Evolutionary conservation across 1,284 basidiomycete genomes (phyloP).

Genomic region (Naganishia cerealis): DNA sequence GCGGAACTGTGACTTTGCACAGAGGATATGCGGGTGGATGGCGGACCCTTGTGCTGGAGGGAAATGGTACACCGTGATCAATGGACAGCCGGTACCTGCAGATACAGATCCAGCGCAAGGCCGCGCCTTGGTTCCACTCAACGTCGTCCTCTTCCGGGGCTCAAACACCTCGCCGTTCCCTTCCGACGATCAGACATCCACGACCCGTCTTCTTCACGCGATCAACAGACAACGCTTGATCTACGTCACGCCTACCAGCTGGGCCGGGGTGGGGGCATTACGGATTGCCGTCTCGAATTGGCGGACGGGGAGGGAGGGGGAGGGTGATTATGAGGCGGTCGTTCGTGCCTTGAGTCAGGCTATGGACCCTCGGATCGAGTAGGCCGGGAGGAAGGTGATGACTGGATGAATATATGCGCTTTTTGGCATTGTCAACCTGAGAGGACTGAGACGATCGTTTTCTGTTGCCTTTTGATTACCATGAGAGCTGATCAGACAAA

Average conservation of each 20-base stretch:
- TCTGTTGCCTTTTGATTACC: too few species aligned
- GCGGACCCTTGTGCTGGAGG: constrained; percentile 36
- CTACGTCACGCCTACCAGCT: constrained; percentile 55
- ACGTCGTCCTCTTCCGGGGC: constrained; percentile 57
- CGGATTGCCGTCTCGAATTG: constrained; percentile 59
- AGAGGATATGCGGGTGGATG: constrained; percentile 50
- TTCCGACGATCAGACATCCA: constrained; percentile 36
- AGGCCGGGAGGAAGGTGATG: background rate
- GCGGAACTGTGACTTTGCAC: constrained; percentile 56
- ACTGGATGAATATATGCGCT: too few species aligned
- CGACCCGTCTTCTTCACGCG: constrained; percentile 44
- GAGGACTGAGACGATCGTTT: too few species aligned
- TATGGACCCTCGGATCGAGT: constrained; percentile 37
- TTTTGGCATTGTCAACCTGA: too few species aligned
- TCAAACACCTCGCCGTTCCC: constrained; percentile 39
- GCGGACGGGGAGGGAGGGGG: constrained; percentile 50
- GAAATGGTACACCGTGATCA: constrained; percentile 51
- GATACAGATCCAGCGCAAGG: background rate
- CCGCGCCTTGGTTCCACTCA: constrained; percentile 49
- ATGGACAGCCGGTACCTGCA: constrained; percentile 37
- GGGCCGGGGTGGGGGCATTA: constrained; percentile 54
- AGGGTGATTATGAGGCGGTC: constrained; percentile 33
- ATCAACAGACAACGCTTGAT: constrained; percentile 55
- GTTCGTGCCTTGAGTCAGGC: constrained; percentile 31
- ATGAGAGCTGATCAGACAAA: too few species aligned